Evolutionary conservation across 1,139 yeast genomes (phyloP).

Genomic region (Insectozyma bohioensis): DNA sequence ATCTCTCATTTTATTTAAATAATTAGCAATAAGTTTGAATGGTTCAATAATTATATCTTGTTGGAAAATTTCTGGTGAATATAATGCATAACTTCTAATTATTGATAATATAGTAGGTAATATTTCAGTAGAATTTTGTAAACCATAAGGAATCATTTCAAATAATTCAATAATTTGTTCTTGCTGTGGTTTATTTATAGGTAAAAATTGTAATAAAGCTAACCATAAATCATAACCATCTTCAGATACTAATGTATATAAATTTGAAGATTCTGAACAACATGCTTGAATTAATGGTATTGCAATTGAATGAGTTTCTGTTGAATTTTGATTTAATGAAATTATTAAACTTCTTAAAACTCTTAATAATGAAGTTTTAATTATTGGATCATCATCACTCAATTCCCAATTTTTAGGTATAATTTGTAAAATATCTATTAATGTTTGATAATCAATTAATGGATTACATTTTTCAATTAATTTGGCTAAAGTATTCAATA

Average conservation of each 20-base stretch:
- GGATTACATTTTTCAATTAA: slow-evolving; percentile 68
- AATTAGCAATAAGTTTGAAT: slow-evolving; percentile 55
- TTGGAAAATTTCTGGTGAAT: slow-evolving; percentile 52
- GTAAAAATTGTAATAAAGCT: slow-evolving; percentile 59
- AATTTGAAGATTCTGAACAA: slow-evolving; percentile 56
- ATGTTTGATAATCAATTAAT: slow-evolving; percentile 49
- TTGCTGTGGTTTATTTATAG: slow-evolving; percentile 20
- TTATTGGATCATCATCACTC: slow-evolving; percentile 59
- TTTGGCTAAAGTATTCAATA: slow-evolving; percentile 65
- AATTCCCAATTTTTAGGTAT: slow-evolving; percentile 78
- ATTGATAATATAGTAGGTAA: slow-evolving; percentile 68
- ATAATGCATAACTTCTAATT: slow-evolving; percentile 66
- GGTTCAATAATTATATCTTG: slow-evolving; percentile 33
- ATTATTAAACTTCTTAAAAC: slow-evolving; percentile 62
- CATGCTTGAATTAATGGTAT: slow-evolving; percentile 70
- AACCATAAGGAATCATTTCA: slow-evolving; percentile 49
- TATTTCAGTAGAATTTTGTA: slow-evolving; percentile 70
- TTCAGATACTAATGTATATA: slow-evolving; percentile 67
- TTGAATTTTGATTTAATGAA: slow-evolving; percentile 64
- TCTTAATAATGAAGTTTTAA: slow-evolving; percentile 71
- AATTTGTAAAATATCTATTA: slow-evolving; percentile 54
- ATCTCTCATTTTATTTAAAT: slow-evolving; percentile 64
- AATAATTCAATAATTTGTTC: slow-evolving; percentile 43
- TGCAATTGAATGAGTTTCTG: slow-evolving; percentile 59
- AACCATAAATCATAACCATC: slow-evolving; percentile 91